Conservation (phyloP, 176 grass and related monocot genomes). For the Raddia guianensis region DNA sequence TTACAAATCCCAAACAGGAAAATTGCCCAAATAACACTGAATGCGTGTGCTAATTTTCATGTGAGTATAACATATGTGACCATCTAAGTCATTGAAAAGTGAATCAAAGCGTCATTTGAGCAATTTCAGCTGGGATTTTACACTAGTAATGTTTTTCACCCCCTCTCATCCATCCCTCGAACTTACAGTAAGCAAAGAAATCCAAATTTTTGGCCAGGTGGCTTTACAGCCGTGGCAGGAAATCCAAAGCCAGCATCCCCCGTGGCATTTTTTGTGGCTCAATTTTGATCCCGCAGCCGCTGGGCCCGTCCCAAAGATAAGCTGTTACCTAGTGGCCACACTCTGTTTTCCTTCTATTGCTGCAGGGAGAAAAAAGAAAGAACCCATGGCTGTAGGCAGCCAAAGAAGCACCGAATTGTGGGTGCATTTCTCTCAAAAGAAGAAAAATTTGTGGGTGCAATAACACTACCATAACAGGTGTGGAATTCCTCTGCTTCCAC, state of each 20-base stretch:
- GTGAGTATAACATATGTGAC: too few relatives aligned
- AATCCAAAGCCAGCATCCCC: neutral
- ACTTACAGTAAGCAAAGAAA: too few relatives aligned
- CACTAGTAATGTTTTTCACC: too few relatives aligned
- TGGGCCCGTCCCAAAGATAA: constrained; percentile 47
- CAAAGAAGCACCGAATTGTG: neutral
- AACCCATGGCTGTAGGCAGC: neutral
- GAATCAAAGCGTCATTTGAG: too few relatives aligned
- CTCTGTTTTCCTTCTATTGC: constrained; percentile 18
- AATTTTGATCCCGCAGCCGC: constrained; percentile 11
- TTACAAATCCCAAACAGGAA: too few relatives aligned
- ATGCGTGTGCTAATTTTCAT: too few relatives aligned
- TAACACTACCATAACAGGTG: neutral
- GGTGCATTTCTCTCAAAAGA: too few relatives aligned
- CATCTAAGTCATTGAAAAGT: too few relatives aligned
- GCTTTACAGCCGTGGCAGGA: neutral
- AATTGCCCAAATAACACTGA: too few relatives aligned
- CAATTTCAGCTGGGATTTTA: too few relatives aligned
- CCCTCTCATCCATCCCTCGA: neutral
- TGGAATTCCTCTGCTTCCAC: neutral
- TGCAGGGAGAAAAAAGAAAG: neutral
- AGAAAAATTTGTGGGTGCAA: too few relatives aligned
- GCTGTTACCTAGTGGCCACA: constrained; percentile 34
- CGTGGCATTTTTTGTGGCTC: constrained; percentile 37
- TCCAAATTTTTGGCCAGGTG: neutral